Base-by-base conservation (phyloP, 257 asterid species). In the Leptodermis oblonga region DNA sequence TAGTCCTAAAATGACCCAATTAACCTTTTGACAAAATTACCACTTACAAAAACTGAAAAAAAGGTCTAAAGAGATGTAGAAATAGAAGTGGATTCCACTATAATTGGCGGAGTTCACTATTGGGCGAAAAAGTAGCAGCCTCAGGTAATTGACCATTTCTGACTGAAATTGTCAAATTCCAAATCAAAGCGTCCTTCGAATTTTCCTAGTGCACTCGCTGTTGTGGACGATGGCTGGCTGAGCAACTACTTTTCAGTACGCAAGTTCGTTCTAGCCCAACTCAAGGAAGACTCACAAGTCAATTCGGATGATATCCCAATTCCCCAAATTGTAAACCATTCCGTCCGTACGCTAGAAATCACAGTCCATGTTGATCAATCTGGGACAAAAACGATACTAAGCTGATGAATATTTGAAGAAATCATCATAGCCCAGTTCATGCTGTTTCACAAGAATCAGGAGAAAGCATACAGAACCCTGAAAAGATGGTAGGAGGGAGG, bases 401-500 rank as follows among this genome's bases (percentile, higher is more conserved):
- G 37, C 37, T 23, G 31, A 26, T 53, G 36, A 13, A 55, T 13
- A 11, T 53, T 52, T n/a, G 31, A 53, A 23, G 31, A 11, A 53
- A 23, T 22, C 39, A 34, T 34, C 26, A 7, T 7, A 52, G 59
- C 31, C 1, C 10, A 41, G 7, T 41, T 28, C 15, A 12, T 53
- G 31, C 15, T 53, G 60, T 4, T 25, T 3, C n/a, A 20, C 9
- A n/a, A n/a, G n/a, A n/a, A n/a, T n/a, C n/a, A n/a, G n/a, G n/a
- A 15, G 58, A 64, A n/a, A n/a, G 18, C 23, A 48, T 4, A n/a
- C n/a, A 34, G 23, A 4, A 2, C 26, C 28, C 66, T 4, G 45
- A 33, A 42, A 79, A 68, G 54, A 87, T 81, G 92, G 72, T 48
- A 13, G 87, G 82, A 56, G 86, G 65, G 51, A 80, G 77, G 76